Evolutionary conservation across 352 stramenopile genomes (phyloP).

Genomic region (Pilasporangium apinafurcum): DNA sequence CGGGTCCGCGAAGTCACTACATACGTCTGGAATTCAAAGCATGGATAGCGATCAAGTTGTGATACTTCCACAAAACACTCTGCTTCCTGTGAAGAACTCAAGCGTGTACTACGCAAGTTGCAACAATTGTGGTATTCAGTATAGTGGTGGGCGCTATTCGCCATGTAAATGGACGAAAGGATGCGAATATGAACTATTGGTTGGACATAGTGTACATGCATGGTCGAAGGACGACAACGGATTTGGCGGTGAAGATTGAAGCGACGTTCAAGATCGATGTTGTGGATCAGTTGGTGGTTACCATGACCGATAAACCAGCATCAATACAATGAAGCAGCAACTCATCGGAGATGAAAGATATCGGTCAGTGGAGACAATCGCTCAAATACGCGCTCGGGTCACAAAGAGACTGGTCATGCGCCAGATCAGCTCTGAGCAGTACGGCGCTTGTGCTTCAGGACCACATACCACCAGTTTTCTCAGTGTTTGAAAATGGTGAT

Average conservation of each 20-base stretch:
- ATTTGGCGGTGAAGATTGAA: slow-evolving; percentile 26
- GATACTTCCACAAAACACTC: slow-evolving; percentile 14
- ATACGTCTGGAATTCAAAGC: slow-evolving; percentile 23
- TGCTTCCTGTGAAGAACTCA: slow-evolving; percentile 13
- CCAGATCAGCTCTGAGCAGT: too few species aligned
- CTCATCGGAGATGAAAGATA: slow-evolving; percentile 19
- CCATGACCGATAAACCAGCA: slow-evolving; percentile 16
- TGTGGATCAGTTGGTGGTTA: slow-evolving; percentile 10
- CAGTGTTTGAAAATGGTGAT: too few species aligned
- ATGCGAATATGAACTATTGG: slow-evolving; percentile 9
- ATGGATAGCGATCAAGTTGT: slow-evolving; percentile 15
- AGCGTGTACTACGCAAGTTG: slow-evolving; percentile 27
- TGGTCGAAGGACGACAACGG: slow-evolving; percentile 10
- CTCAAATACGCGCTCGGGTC: slow-evolving; percentile 12
- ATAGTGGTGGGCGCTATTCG: slow-evolving; percentile 29
- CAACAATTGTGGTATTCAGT: slow-evolving; percentile 17
- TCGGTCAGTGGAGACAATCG: slow-evolving; percentile 13
- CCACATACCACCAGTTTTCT: too few species aligned
- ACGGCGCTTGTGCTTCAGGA: too few species aligned
- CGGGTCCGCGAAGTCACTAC: slow-evolving; percentile 17
- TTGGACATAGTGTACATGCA: slow-evolving; percentile 18
- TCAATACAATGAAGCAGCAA: slow-evolving; percentile 7
- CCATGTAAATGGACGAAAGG: too few species aligned
- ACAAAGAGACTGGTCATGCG: too few species aligned
- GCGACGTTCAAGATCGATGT: slow-evolving; percentile 18